Evolutionary conservation across 805 yeast species (phyloP), one percentile per base, ranked within the genome.

Genomic region (Cyberlindnera veronae): DNA sequence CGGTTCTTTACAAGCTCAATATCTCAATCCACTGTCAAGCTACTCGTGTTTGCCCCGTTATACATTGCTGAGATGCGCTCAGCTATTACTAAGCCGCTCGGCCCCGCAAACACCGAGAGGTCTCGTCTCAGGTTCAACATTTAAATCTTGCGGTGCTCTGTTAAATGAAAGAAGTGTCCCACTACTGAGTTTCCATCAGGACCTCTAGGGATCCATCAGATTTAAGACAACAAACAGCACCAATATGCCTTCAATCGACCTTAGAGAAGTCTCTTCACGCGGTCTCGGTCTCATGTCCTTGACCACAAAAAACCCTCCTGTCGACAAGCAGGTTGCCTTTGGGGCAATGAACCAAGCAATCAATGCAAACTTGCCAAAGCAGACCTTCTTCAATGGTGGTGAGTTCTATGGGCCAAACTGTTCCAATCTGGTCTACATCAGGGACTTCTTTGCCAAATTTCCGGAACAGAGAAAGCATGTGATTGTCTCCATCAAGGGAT

Each of bases 231-330:
- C n/a, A n/a, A n/a, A n/a, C n/a, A n/a, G n/a, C n/a, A 13, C 4
- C 6, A 38, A 9, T 17, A 29, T 32, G 27, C 15, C 44, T n/a
- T 23, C 36, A 19, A 30, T 44, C 26, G 34, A 32, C 20, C 35
- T 42, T 16, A 21, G 32, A 12, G 19, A 42, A 8, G 46, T 50
- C 26, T 38, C 53, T 18, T n/a, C 30, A 11, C 45, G 42, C 16
- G 95, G 95, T 32, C 78, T 74, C 50, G 96, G 96, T 32, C 71
- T 87, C 47, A 86, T 89, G 96, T 76, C 83, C 41, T 69, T 85
- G 58, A 84, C 95, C 1, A 78, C 85, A 86, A 69, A 72, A 29
- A 74, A 81, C 0, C 58, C 52, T 0, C 87, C 86, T 24, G 60
- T 73, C 23, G 72, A 81, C 8, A 59, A 69, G 37, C 77, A 72